Evolutionary conservation across 2,329 filamentous ascomycete genomes (phyloP), one percentile per base, ranked within the genome.

Genomic region (Botrytis tulipae): DNA sequence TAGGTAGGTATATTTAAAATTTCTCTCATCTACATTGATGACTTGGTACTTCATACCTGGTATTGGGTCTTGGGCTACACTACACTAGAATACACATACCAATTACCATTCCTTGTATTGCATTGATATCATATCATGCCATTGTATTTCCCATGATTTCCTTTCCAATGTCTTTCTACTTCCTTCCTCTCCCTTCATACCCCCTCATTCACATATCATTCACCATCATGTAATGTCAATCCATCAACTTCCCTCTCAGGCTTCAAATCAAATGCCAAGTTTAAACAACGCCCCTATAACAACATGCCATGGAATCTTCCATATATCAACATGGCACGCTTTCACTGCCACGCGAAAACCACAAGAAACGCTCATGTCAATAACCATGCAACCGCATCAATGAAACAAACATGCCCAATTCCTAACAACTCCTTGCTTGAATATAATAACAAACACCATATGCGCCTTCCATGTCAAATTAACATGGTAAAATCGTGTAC

Each of bases 261-360:
- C 16, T 9, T 12, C 25, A 54, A 54, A 5, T 35, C 35, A 42
- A 32, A 57, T 32, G 48, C 66, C 37, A 57, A 68, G 25, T 42
- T 57, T n/a, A 68, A 68, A 67, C 42, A 46, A 68, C 65, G 65
- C 65, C 65, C 46, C n/a, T 68, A 32, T 54, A 57, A 63, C 14
- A 29, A 40, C 35, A 42, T 10, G 22, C 46, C 66, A 42, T 68
- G 66, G 48, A 68, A 57, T 68, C 48, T 57, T 57, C 65, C 48
- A 54, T 68, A 32, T 57, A 57, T 48, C n/a, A 25, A 57, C 35
- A 32, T 42, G 20, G 48, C 48, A 29, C 48, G 48, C 66, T 57
- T 68, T 68, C 48, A 57, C 42, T 12, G 66, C 48, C 66, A 57
- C 25, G 35, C 46, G 25, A 68, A 54, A 68, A 68, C 35, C 22